Conservation (phyloP, 352 stramenopile species). For the Phytophthora quininea region DNA sequence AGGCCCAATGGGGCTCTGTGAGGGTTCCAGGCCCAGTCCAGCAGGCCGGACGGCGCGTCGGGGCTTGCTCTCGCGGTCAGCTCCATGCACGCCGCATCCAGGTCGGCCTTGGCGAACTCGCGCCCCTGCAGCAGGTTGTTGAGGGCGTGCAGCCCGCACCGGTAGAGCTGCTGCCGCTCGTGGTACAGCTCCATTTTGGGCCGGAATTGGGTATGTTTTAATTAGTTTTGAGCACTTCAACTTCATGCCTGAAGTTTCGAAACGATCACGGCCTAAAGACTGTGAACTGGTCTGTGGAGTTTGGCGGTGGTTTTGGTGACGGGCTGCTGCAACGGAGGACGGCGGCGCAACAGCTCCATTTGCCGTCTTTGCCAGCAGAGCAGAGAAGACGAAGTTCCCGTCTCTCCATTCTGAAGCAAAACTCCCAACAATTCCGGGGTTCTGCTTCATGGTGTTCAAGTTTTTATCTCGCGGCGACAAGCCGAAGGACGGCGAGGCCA, state of each 20-base stretch:
- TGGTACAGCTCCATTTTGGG: slow-evolving; percentile 56
- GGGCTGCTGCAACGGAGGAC: background rate
- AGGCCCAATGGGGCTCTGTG: slow-evolving; percentile 66
- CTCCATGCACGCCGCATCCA: slow-evolving; percentile 56
- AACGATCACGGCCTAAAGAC: slow-evolving; percentile 8
- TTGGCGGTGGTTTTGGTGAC: background rate
- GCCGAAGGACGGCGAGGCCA: too few species aligned
- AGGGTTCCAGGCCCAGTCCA: slow-evolving; percentile 62
- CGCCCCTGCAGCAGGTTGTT: slow-evolving; percentile 83
- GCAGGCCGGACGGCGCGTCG: slow-evolving; percentile 4
- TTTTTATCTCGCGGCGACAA: too few species aligned
- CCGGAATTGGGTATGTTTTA: background rate
- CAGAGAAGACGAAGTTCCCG: background rate
- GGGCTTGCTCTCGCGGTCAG: slow-evolving; percentile 30
- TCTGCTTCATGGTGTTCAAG: too few species aligned
- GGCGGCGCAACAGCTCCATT: slow-evolving; percentile 11
- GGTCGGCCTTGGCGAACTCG: slow-evolving; percentile 50
- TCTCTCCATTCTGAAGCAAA: too few species aligned
- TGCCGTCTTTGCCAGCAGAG: slow-evolving; percentile 23
- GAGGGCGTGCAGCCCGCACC: slow-evolving; percentile 80
- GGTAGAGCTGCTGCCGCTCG: slow-evolving; percentile 73
- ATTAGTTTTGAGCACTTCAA: slow-evolving; percentile 17
- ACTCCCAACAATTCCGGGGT: too few species aligned
- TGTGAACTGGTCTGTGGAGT: background rate
- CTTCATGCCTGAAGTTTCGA: slow-evolving; percentile 27